phyloP scores from a whole-genome alignment of 441 rosid species.

The Daphne laureola region DNA sequence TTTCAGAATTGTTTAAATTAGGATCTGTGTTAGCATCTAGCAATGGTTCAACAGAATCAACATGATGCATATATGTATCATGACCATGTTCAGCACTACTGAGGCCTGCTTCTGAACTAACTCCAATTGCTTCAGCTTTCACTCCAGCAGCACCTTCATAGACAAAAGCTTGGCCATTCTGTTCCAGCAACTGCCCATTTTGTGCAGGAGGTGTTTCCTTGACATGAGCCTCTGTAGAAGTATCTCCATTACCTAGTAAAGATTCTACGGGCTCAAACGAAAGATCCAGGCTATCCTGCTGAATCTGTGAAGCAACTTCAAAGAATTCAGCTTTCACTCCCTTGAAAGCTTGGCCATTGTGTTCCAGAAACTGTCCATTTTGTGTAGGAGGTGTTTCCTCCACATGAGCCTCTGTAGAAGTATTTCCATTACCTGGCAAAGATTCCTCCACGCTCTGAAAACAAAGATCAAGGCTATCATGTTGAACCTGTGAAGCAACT shows the following conservation, averaged over 20 bases:
- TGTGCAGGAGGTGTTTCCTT: no score
- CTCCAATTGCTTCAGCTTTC: no score
- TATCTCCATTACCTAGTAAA: slow-evolving; percentile 12
- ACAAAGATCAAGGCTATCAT: slow-evolving; percentile 19
- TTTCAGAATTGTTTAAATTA: slow-evolving; percentile 5
- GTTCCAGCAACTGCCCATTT: slow-evolving; percentile 11
- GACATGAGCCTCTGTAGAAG: slow-evolving; percentile 9
- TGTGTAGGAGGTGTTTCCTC: no score
- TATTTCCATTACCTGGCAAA: slow-evolving; percentile 12
- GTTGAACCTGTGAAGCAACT: slow-evolving; percentile 15
- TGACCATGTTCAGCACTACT: slow-evolving; percentile 15
- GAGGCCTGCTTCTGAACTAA: slow-evolving; percentile 15
- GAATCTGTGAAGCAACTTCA: slow-evolving; percentile 17
- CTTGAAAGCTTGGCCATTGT: slow-evolving; percentile 22
- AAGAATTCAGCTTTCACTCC: slow-evolving; percentile 20
- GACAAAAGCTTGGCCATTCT: slow-evolving; percentile 21
- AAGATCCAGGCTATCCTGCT: slow-evolving; percentile 20
- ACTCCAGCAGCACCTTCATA: slow-evolving; percentile 12
- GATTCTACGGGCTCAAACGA: slow-evolving; percentile 17
- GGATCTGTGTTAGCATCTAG: slow-evolving; percentile 3
- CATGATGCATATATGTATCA: slow-evolving; percentile 9
- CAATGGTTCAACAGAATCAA: slow-evolving; percentile 14
- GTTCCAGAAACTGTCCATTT: slow-evolving; percentile 11
- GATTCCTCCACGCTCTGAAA: slow-evolving; percentile 19
- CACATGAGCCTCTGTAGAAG: slow-evolving; percentile 9